Evolutionary conservation across 2,329 filamentous ascomycete species (phyloP).

Genomic region (Daldinia sp.): DNA sequence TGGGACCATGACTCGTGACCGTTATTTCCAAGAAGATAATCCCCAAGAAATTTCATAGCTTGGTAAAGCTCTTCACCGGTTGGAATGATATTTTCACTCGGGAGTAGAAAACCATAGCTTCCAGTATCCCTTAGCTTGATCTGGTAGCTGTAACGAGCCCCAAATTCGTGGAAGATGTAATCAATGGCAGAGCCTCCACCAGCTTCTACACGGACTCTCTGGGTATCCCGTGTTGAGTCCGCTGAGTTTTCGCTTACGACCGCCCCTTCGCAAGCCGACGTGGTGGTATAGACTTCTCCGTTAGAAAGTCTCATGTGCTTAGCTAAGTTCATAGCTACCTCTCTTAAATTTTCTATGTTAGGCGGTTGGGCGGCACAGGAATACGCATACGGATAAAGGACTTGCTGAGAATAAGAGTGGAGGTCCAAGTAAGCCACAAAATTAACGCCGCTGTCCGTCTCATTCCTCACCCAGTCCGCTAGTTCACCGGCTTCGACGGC

Average conservation of each 20-base stretch:
- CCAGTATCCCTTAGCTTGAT: constrained; percentile 94
- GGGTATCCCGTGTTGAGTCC: constrained; percentile 42
- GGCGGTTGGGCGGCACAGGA: constrained; percentile 83
- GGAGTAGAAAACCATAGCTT: constrained; percentile 92
- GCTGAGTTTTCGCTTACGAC: constrained; percentile 56
- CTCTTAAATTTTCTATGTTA: constrained; percentile 90
- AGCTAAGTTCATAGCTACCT: constrained; percentile 86
- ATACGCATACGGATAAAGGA: constrained; percentile 92
- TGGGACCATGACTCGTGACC: constrained; percentile 65
- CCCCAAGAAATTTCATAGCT: constrained; percentile 85
- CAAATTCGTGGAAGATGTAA: constrained; percentile 92
- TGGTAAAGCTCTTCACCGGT: constrained; percentile 89
- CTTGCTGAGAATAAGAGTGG: constrained; percentile 95
- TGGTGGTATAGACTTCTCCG: constrained; percentile 80
- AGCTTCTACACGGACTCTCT: constrained; percentile 69
- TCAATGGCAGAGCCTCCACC: constrained; percentile 90
- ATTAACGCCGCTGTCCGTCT: constrained; percentile 76
- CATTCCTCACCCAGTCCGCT: constrained; percentile 84
- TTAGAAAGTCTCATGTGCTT: constrained; percentile 88
- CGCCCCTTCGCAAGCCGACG: constrained; percentile 88
- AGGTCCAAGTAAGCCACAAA: constrained; percentile 91
- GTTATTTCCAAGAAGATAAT: constrained; percentile 79
- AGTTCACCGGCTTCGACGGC: constrained; percentile 81
- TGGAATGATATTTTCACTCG: constrained; percentile 86
- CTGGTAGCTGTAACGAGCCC: constrained; percentile 88